A percentile compares a stretch with the other conserved stretches of the same genome.
phyloP scores from a whole-genome alignment of 2,329 filamentous ascomycete species.

The Aotearoamyces nothofagi region DNA sequence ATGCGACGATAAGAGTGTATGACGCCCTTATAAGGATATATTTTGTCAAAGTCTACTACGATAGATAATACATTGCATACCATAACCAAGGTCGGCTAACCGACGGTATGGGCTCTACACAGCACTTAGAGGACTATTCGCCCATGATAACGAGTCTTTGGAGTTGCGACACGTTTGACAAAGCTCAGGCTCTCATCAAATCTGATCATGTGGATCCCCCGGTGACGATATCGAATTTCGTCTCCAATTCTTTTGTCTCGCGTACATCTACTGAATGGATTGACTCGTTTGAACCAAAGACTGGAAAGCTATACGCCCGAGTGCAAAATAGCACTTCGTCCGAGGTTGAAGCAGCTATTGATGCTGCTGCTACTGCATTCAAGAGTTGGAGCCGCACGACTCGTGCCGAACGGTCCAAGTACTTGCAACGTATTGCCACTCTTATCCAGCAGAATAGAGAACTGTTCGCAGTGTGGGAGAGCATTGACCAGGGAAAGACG shows the following conservation, averaged over 20 bases:
- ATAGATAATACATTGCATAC: no score
- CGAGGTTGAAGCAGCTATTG: constrained; percentile 3
- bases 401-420: constrained; percentile 21
- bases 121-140: constrained; percentile 7
- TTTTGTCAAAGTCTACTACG: no score
- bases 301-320: constrained; percentile 23
- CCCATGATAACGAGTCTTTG: constrained; percentile 7
- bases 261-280: constrained; percentile 8
- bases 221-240: constrained; percentile 11
- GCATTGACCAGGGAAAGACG: constrained; percentile 22
- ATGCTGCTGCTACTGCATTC: constrained; percentile 4
- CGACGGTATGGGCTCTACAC: not conserved
- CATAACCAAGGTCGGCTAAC: no score
- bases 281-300: constrained; percentile 18
- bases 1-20: no score
- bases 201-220: constrained; percentile 1
- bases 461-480: constrained; percentile 21
- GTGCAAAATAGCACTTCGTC: constrained; percentile 24
- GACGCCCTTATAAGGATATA: no score
- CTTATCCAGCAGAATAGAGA: constrained; percentile 22
- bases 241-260: constrained; percentile 6
- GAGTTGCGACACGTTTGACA: constrained; percentile 16
- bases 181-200: constrained; percentile 12
- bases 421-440: constrained; percentile 26
- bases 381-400: constrained; percentile 16